Evolutionary conservation across 345 rosid species (phyloP), one percentile per base, ranked within the genome.

Genomic region (Citrus glauca): DNA sequence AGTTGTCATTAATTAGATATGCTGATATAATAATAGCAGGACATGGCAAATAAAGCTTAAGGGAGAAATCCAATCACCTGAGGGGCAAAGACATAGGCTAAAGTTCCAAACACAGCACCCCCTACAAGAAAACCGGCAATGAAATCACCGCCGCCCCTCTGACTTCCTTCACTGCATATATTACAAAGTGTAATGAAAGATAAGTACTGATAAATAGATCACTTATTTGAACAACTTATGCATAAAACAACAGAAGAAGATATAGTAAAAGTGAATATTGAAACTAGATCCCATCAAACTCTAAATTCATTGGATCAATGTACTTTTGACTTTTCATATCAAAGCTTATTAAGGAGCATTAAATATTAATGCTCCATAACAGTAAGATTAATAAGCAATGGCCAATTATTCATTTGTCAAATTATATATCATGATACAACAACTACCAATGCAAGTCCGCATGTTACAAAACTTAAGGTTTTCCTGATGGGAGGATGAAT

Each of bases 81-180:
- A 32, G 99, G 98, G 67, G 99, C 95, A 84, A 89, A 94, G 71
- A 89, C 55, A 82, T 94, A 95, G 1, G 93, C 92, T 61, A 90
- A 77, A 20, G 96, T 88, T 79, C 98, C 99, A 80, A 87, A 91
- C 40, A 95, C 76, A 30, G 98, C 98, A 59, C 98, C 99, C 59
- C 98, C 98, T 77, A 95, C 75, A 65, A 95, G 84, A 83, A 95
- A 95, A 72, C 99, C 97, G 72, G 97, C 94, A 20, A 87, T 74
- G 88, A 95, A 95, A 80, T 92, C 97, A 81, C 82, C 76, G 38
- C 91, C 84, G 72, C 94, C 92, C n/a, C 88, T 82, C 69, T 86
- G 83, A 75, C 68, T 78, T 55, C 90, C 89, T 50, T 88, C 89
- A 65, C 96, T 89, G 91, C 77, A 82, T 20, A 38, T 4, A 68